A percentile compares a stretch with the other conserved stretches of the same genome.
phyloP scores from a whole-genome alignment of 495 filamentous ascomycete species.

The Tuber aestivum region DNA sequence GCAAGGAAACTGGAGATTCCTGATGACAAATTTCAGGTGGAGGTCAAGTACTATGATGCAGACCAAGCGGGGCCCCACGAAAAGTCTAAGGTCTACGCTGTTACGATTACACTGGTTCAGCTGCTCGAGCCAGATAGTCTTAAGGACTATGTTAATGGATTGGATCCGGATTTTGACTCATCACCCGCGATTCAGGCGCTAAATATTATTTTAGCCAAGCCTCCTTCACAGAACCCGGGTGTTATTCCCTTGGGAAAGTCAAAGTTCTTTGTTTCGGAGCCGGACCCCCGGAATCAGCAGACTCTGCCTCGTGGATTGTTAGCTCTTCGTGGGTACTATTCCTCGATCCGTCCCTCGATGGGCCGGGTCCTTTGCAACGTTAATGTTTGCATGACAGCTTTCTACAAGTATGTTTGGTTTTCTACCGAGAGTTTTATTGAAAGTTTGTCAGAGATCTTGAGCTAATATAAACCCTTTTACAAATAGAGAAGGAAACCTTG shows the following conservation, averaged over 20 bases:
- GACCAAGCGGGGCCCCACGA: constrained; percentile 40
- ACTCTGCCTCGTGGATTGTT: constrained; percentile 47
- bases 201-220: constrained; percentile 44
- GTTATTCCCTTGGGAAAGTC: constrained; percentile 39
- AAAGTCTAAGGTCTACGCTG: constrained; percentile 32
- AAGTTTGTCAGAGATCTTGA: constrained; percentile 43
- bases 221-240: constrained; percentile 22
- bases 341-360: constrained; percentile 54
- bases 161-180: constrained; percentile 38
- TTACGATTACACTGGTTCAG: constrained; percentile 34
- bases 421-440: not conserved
- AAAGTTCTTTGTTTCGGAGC: constrained; percentile 35
- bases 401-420: constrained; percentile 45
- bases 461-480: constrained; percentile 41
- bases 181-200: constrained; percentile 42
- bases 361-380: constrained; percentile 52
- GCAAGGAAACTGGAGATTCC: constrained; percentile 20
- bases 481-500: constrained; percentile 48
- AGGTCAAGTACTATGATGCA: constrained; percentile 45
- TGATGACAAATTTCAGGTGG: constrained; percentile 35
- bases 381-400: constrained; percentile 46
- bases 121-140: constrained; percentile 35
- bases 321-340: constrained; percentile 53
- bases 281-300: constrained; percentile 5
- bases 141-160: constrained; percentile 34